Evolutionary conservation across 1,284 basidiomycete species (phyloP), one percentile per base, ranked within the genome.

Genomic region (Ganoderma leucocontextum): DNA sequence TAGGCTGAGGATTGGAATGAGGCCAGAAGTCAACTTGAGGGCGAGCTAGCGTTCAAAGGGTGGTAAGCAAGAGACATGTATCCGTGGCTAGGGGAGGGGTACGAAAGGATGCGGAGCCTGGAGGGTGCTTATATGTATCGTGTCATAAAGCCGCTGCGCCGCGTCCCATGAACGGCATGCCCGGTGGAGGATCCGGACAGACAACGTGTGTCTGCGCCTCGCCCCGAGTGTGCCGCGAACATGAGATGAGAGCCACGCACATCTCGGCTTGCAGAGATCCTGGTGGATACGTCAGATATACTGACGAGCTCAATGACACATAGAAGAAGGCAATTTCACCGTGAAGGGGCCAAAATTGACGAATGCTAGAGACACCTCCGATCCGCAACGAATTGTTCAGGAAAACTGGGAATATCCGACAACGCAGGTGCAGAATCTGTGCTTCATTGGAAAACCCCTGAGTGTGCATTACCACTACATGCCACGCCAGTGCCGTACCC

Each of bases 191-290:
- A 38, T 35, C 38, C 62, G 62, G 22, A 53, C 12, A 5, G 49
- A 42, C 8, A 42, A 36, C 62, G 52, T 52, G 52, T 38, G 58
- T 25, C 38, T 41, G 22, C 36, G 25, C 62, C 62, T 63, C 62
- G 49, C 52, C 38, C 36, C 62, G 49, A 55, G 49, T 29, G 52
- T 39, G 49, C 52, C 29, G 62, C 52, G 9, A 41, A 17, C 38
- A 39, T 39, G 62, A 63, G 38, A 63, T 63, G 17, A 55, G 33
- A 39, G n/a, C 49, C 62, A 53, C 17, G 62, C 62, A 25, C 15
- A 58, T 55, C 22, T 12, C 4, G 52, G 29, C 29, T 8, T 19
- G 29, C 17, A 19, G 10, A 55, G 15, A 55, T 33, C 29, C 29
- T 8, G 12, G 15, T 3, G 2, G 22, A 49, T 55, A 33, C 29